phyloP scores from a whole-genome alignment of 495 filamentous ascomycete species.

The Penicillium soppii region DNA sequence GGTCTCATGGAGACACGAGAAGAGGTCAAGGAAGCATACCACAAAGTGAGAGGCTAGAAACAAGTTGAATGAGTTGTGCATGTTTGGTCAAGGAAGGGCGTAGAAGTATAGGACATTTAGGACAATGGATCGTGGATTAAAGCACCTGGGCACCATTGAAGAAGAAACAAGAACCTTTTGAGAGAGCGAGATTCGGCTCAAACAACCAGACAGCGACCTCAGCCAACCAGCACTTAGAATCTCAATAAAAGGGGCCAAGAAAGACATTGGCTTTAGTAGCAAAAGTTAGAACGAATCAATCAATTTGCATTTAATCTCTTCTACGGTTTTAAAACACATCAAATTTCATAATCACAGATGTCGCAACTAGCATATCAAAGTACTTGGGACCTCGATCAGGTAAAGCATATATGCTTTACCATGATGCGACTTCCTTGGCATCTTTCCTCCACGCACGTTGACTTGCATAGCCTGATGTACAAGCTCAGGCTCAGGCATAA shows the following conservation, averaged over 20 bases:
- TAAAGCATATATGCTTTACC: slow-evolving; percentile 11
- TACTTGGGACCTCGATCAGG: slow-evolving; percentile 6
- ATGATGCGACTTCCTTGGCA: slow-evolving; percentile 29
- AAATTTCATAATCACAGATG: background rate
- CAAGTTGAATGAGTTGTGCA: background rate
- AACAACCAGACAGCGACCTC: too few species aligned
- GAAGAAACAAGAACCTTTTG: too few species aligned
- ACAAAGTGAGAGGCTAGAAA: slow-evolving; percentile 15
- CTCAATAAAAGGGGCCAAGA: too few species aligned
- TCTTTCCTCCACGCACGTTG: slow-evolving; percentile 48
- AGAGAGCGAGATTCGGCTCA: too few species aligned
- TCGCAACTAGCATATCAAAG: background rate
- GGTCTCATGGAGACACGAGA: slow-evolving; percentile 22
- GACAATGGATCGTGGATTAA: too few species aligned
- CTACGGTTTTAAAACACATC: too few species aligned
- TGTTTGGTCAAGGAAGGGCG: background rate
- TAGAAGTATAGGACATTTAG: too few species aligned
- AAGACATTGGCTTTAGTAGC: too few species aligned
- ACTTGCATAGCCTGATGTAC: slow-evolving; percentile 53
- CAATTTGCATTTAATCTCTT: too few species aligned
- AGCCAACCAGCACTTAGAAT: too few species aligned
- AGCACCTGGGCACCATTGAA: too few species aligned
- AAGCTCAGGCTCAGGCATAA: slow-evolving; percentile 43
- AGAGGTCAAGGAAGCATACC: slow-evolving; percentile 31
- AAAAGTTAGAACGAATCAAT: too few species aligned